Evolutionary conservation across 345 rosid genomes (phyloP), one percentile per base, ranked within the genome.

Genomic region (Ceriops zippeliana): DNA sequence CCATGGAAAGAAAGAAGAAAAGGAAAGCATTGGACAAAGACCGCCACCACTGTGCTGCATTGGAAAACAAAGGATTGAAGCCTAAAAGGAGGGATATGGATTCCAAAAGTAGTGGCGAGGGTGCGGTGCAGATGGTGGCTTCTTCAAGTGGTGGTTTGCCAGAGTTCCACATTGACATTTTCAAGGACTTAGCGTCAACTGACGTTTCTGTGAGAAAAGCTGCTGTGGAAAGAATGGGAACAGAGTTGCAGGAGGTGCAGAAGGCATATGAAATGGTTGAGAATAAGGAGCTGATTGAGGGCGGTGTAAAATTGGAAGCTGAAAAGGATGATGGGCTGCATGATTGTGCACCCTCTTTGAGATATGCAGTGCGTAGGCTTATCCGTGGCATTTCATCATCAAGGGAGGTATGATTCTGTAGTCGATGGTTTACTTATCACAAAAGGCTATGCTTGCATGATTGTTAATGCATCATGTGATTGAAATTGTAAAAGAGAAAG

Each of bases 381-480:
- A 82, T 95, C 53, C 96, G 93, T 2, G 99, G 99, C 16, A 90
- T 86, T 80, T 95, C 98, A 59, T 95, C 99, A 1, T 89, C 99
- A 4, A 86, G 98, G 78, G 97, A 91, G 97, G 99, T 92, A 68
- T 65, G 80, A 49, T 54, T 62, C 3, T 31, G 31, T 62, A 27
- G 7, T 32, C 52, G 30, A 21, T 56, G 6, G 17, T 27, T 56
- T 21, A 24, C 59, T 56, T 27, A 2, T 24, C 17, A 56, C 6
- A 17, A 21, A 24, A 20, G 24, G 42, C 27, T 42, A 52, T 32
- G 54, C 6, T 2, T 26, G 15, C 19, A 32, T 52, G 4, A 16
- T 16, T 17, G 49, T 17, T 42, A 15, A 42, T 42, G 49, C 17
- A 13, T 13, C 49, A 42, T 42, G 49, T 13, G 49, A 42, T 42